These are phyloP conservation scores for Helichrysum umbraculigerum DNA, from an alignment of 129 eudicot genomes.

Conservation along the genomic window DNA sequence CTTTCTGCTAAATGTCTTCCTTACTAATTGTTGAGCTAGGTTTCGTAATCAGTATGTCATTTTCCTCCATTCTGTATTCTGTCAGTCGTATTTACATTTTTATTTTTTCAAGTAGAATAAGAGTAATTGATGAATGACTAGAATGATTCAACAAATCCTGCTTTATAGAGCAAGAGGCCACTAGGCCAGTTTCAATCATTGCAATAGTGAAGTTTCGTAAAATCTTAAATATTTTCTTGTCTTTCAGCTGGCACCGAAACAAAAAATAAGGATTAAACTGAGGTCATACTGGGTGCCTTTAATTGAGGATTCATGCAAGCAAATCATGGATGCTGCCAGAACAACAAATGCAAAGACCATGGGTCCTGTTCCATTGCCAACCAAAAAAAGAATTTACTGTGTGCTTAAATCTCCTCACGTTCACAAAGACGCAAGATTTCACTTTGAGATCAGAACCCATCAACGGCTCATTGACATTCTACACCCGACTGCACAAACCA, in stretches of 20 bases:
- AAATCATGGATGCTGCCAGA: constrained; percentile 90
- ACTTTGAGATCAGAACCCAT: constrained; percentile 95
- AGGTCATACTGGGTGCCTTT: constrained; percentile 87
- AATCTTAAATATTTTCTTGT: constrained; percentile 8
- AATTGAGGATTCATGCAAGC: constrained; percentile 92
- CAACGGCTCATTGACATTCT: constrained; percentile 86
- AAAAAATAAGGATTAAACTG: constrained; percentile 76
- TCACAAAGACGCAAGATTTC: constrained; percentile 91
- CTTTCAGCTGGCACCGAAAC: constrained; percentile 70
- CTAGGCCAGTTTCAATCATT: not conserved
- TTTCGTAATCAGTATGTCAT: not conserved
- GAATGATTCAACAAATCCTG: not conserved
- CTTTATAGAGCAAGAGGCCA: not conserved
- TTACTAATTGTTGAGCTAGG: not conserved
- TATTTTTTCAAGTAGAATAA: not conserved
- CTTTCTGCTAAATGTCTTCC: not conserved
- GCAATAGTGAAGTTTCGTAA: not conserved
- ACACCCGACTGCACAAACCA: constrained; percentile 91
- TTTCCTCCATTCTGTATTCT: not conserved
- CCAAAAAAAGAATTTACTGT: constrained; percentile 75
- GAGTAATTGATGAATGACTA: not conserved
- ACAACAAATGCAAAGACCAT: constrained; percentile 79
- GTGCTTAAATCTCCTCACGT: constrained; percentile 98
- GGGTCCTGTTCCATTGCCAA: constrained; percentile 92
- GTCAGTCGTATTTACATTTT: not conserved